These are phyloP conservation scores for Hypomontagnella submonticulosa DNA, from an alignment of 495 filamentous ascomycete species.

Conservation along the genomic window DNA sequence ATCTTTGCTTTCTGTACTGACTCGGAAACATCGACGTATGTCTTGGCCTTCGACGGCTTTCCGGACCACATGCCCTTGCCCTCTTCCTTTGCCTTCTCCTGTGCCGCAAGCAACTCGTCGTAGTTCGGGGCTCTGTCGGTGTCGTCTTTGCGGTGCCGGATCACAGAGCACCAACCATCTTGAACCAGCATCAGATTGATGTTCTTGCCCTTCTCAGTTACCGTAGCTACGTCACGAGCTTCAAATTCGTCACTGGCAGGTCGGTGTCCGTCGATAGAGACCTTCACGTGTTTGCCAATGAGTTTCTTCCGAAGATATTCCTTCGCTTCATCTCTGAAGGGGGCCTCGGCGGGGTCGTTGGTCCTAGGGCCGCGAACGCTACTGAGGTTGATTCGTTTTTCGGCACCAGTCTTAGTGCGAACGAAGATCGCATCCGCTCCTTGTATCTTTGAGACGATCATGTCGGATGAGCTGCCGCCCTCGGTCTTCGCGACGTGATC, in stretches of 20 bases:
- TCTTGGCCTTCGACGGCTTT: slow-evolving; percentile 81
- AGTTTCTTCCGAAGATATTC: slow-evolving; percentile 93
- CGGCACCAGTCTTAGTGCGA: slow-evolving; percentile 80
- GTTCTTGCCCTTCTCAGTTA: slow-evolving; percentile 86
- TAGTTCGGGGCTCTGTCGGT: slow-evolving; percentile 92
- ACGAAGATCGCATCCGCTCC: slow-evolving; percentile 91
- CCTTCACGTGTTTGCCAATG: slow-evolving; percentile 93
- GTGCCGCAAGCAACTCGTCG: slow-evolving; percentile 88
- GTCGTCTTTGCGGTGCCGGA: slow-evolving; percentile 92
- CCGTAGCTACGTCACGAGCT: slow-evolving; percentile 91
- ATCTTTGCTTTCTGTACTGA: slow-evolving; percentile 94
- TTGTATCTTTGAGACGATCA: slow-evolving; percentile 82
- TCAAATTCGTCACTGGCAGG: slow-evolving; percentile 91
- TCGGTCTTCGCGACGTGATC: slow-evolving; percentile 72
- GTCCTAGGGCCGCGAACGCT: slow-evolving; percentile 89
- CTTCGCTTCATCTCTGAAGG: slow-evolving; percentile 92
- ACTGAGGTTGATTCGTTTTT: slow-evolving; percentile 91
- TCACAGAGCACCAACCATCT: slow-evolving; percentile 91
- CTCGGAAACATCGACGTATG: slow-evolving; percentile 90
- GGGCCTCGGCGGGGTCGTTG: slow-evolving; percentile 69
- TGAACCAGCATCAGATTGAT: slow-evolving; percentile 86
- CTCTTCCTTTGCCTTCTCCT: slow-evolving; percentile 82
- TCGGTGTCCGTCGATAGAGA: slow-evolving; percentile 89
- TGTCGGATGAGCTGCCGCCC: slow-evolving; percentile 72
- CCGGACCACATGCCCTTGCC: slow-evolving; percentile 93